Percentiles rank a stretch among this genome's conserved stretches.
Evolutionary conservation across 345 rosid species (phyloP).

Genomic region (Cardamine chenopodiifolia): DNA sequence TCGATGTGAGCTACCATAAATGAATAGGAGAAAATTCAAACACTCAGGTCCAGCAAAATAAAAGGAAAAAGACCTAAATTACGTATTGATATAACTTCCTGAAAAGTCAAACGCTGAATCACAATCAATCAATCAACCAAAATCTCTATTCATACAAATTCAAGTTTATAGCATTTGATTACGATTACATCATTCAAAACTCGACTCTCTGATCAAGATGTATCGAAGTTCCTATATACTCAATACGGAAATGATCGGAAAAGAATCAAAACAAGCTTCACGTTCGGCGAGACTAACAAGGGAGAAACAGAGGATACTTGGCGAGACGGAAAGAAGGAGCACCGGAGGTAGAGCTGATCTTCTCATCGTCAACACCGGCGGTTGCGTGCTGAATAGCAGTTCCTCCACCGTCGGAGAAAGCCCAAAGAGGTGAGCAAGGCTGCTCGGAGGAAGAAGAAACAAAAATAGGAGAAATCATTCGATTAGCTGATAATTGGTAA

Average conservation of each 20-base stretch:
- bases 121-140: constrained; percentile 27
- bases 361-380: constrained; percentile 40
- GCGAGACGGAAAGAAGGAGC: constrained; percentile 45
- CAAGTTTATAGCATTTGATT: not conserved
- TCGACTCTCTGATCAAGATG: not conserved
- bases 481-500: constrained; percentile 47
- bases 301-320: constrained; percentile 53
- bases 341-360: constrained; percentile 37
- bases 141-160: not conserved
- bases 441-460: constrained; percentile 54
- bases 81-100: not conserved
- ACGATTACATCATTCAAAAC: not conserved
- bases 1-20: not conserved
- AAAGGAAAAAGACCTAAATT: not conserved
- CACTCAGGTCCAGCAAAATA: not conserved
- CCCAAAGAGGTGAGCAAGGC: constrained; percentile 91
- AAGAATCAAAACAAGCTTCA: too few relatives aligned
- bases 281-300: constrained; percentile 54
- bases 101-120: constrained; percentile 34
- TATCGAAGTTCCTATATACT: not conserved
- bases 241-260: constrained; percentile 26
- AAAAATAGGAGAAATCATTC: constrained; percentile 58
- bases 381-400: not conserved
- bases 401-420: constrained; percentile 60
- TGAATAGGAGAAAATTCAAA: not conserved